Evolutionary conservation across 2,329 filamentous ascomycete genomes (phyloP), one percentile per base, ranked within the genome.

Genomic region (Apiospora kogelbergensis): DNA sequence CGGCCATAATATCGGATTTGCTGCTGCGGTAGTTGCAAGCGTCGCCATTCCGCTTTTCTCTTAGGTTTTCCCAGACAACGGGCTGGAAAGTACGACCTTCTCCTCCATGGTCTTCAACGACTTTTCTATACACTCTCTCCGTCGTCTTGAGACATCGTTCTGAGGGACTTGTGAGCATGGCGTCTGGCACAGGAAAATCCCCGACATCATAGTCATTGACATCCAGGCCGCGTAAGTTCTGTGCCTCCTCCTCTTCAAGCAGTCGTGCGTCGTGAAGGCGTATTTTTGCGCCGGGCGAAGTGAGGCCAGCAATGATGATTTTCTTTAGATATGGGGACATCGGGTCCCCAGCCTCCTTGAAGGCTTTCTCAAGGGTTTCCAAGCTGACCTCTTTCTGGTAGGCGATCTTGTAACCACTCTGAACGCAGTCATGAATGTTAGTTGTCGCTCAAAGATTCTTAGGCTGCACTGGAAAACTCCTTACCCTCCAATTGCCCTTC

Each of bases 1-100:
- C 1, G 26, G 17, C 26, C 7, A 7, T 17, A 13, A 57, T 57
- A 2, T 30, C 10, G 3, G 22, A 20, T 20, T 20, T 33, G 13
- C 17, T 37, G 42, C 45, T 17, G 37, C 48, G 42, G 72, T 53
- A 69, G 48, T 74, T 72, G 60, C 72, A 74, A 2, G 72, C 69
- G 63, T 73, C 71, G n/a, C 60, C 65, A 0, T 72, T 74, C 5
- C 72, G 44, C 17, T 64, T 65, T 41, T 74, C 72, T 22, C 72
- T 53, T 15, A 74, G 68, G 6, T 41, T 60, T 37, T 74, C 72
- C 60, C 71, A 72, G 30, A 74, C 33, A 1, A 71, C 22, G 0
- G 72, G 71, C 7, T 42, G 63, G n/a, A 73, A 37, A 2, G 15
- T 5, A 2, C 22, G 17, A 6, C n/a, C 5, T 45, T 53, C 13